Evolutionary conservation across 257 asterid species (phyloP).

Genomic region (Vinca minor): DNA sequence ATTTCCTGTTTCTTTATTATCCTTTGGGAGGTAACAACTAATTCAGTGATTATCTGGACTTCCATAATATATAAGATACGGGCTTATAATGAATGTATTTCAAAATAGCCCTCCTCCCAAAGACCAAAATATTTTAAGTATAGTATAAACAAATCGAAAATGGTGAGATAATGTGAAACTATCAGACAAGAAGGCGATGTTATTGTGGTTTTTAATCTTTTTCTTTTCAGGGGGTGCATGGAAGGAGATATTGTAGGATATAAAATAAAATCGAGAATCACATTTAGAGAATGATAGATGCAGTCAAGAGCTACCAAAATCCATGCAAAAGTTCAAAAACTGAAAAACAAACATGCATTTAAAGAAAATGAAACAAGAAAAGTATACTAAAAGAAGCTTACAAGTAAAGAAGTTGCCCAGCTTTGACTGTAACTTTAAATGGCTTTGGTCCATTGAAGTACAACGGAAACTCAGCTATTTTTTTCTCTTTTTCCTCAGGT

Average conservation of each 20-base stretch:
- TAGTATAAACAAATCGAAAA: background rate
- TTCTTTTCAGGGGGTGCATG: too few species aligned
- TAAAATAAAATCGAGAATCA: background rate
- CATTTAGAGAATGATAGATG: background rate
- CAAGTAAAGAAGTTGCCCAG: constrained; percentile 87
- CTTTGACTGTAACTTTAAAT: constrained; percentile 75
- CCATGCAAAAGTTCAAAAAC: background rate
- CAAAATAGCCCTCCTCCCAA: too few species aligned
- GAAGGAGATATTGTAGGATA: background rate
- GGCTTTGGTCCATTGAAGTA: constrained; percentile 83
- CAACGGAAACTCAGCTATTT: constrained; percentile 51
- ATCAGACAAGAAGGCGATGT: background rate
- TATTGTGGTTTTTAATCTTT: too few species aligned
- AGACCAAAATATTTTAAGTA: too few species aligned
- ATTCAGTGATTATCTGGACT: background rate
- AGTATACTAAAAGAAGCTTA: constrained; percentile 29
- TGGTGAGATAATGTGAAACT: background rate
- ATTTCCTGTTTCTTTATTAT: background rate
- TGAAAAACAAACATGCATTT: too few species aligned
- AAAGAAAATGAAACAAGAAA: background rate
- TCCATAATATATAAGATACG: background rate
- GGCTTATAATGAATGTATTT: background rate
- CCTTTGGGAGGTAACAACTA: background rate
- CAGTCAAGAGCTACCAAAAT: background rate
- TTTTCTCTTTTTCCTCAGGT: constrained; percentile 34